Conservation (phyloP, 495 filamentous ascomycete genomes). For the Aspergillus egyptiacus region DNA sequence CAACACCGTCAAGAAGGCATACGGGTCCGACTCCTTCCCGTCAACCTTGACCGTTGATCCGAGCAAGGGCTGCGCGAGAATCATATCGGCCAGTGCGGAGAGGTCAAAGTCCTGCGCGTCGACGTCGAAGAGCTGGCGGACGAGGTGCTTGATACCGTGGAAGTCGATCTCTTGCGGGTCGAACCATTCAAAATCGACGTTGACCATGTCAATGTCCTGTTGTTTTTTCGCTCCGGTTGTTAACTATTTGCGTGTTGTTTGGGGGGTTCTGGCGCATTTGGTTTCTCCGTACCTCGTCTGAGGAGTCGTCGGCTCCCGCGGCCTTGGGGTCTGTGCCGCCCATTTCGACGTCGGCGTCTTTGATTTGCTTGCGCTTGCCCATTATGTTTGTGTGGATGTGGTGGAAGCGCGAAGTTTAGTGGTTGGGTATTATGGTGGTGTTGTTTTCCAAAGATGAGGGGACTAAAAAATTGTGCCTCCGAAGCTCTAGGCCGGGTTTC, state of each 20-base stretch:
- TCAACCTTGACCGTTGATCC: conserved; percentile 96
- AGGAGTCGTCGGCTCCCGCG: conserved; percentile 25
- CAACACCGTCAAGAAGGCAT: conserved; percentile 86
- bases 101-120: conserved; percentile 81
- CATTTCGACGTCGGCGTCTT: conserved; percentile 44
- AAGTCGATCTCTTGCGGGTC: conserved; percentile 92
- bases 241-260: too few species aligned
- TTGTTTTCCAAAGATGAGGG: neutral
- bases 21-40: conserved; percentile 88
- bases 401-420: neutral
- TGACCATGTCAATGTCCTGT: conserved; percentile 81
- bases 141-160: conserved; percentile 84
- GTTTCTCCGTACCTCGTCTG: conserved; percentile 37
- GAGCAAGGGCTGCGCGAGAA: conserved; percentile 79
- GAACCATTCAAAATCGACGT: conserved; percentile 98
- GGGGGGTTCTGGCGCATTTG: neutral
- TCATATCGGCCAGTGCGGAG: conserved; percentile 77
- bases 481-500: neutral
- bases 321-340: conserved; percentile 26
- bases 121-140: conserved; percentile 89
- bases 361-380: conserved; percentile 47
- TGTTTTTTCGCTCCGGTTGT: neutral
- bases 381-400: conserved; percentile 28
- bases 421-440: neutral
- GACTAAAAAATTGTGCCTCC: conserved; percentile 1